Evolutionary conservation across 345 rosid genomes (phyloP).

Genomic region (Citrus australasica): DNA sequence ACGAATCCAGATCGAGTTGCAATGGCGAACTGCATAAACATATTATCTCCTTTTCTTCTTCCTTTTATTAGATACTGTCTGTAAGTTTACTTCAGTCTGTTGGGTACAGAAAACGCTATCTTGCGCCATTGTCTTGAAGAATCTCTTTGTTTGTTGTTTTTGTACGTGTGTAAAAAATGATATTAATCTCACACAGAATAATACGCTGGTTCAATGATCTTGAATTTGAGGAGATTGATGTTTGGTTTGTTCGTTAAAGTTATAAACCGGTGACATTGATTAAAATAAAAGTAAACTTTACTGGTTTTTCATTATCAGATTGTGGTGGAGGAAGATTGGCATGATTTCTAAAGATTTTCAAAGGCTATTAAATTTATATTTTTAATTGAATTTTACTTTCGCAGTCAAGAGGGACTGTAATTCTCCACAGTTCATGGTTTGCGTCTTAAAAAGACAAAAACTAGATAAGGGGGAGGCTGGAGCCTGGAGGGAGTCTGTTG

Average conservation of each 20-base stretch:
- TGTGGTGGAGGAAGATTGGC: no score
- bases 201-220: background rate
- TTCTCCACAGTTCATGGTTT: no score
- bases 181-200: background rate
- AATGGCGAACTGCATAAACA: constrained; percentile 72
- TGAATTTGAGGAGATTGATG: background rate
- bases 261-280: background rate
- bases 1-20: constrained; percentile 74
- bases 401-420: no score
- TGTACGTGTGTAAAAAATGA: constrained; percentile 3
- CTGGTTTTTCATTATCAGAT: background rate
- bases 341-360: no score
- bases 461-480: no score
- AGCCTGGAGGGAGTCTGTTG: no score
- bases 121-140: background rate
- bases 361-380: no score
- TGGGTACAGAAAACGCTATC: background rate
- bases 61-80: background rate
- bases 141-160: background rate
- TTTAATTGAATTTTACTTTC: no score
- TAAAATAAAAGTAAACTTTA: no score
- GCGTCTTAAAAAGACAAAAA: no score
- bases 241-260: background rate
- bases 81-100: background rate
- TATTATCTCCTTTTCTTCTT: constrained; percentile 5